Base-by-base conservation (phyloP, 1,139 yeast genomes). In the Taiozyma sp. region DNA sequence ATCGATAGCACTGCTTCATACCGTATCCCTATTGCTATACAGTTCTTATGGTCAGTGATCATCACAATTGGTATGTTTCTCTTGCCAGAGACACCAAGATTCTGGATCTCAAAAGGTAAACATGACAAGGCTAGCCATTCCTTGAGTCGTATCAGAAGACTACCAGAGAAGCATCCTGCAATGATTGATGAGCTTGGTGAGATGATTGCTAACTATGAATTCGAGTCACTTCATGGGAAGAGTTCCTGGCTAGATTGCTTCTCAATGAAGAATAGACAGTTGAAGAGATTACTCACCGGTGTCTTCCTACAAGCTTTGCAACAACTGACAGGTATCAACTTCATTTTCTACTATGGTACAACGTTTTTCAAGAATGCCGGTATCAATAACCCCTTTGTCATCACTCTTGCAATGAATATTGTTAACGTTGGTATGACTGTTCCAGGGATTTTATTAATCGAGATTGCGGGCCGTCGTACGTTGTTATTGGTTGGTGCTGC, bases 271-370 rank as follows among this genome's bases (percentile, higher is more conserved):
- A 66, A 64, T 46, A 52, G 52, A 46, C 70, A 65, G 53, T 52
- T 64, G 44, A 66, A 66, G 54, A 71, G 76, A 60, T 68, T 74
- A 44, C 56, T 72, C 48, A 68, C 75, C 24, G 80, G 79, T 61
- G 65, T 73, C 36, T 69, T 71, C 45, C 57, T 74, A 49, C 81
- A 77, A 62, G 78, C 81, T 59, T 76, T 81, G 72, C 88, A 83
- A 70, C 90, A 84, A 69, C 76, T 84, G 72, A 83, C 89, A 48
- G 92, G 92, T 69, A 76, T 84, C 63, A 85, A 85, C 72, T 86
- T 84, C 65, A 80, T 84, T 63, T 83, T 82, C 67, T 83, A 82
- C 71, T 83, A 74, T 58, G 87, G 88, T 64, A 83, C 89, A 24
- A 76, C 84, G 36, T 81, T 83, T 70, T 83, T 83, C 74, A 64